phyloP scores from a whole-genome alignment of 768 basidiomycete species.

The Rhizopogon rudus region DNA sequence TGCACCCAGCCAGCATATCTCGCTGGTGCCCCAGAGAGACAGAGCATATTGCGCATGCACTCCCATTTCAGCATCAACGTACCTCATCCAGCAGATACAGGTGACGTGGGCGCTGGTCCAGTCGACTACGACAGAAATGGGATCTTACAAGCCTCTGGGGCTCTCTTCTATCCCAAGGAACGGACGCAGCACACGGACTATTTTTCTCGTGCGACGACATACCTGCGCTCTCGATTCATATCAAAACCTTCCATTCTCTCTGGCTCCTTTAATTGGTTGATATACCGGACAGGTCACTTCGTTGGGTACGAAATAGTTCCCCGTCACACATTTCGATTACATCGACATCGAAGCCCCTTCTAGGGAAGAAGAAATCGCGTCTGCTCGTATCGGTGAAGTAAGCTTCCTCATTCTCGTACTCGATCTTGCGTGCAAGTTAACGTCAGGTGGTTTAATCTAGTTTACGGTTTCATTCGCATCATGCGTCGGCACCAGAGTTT shows the following conservation, averaged over 20 bases:
- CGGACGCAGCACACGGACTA: constrained; percentile 14
- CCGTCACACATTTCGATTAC: constrained; percentile 60
- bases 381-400: constrained; percentile 74
- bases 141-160: constrained; percentile 81
- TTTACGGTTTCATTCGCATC: constrained; percentile 74
- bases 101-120: constrained; percentile 3
- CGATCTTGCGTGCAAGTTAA: constrained; percentile 4
- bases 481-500: constrained; percentile 72
- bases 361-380: constrained; percentile 32
- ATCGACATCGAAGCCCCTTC: constrained; percentile 69
- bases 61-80: too few species aligned
- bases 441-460: constrained; percentile 29
- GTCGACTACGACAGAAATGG: constrained; percentile 81
- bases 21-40: too few species aligned
- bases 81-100: too few species aligned
- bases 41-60: too few species aligned
- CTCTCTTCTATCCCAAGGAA: constrained; percentile 38
- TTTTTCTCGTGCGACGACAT: constrained; percentile 67
- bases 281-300: constrained; percentile 79
- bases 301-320: constrained; percentile 92
- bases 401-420: constrained; percentile 19
- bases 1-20: too few species aligned
- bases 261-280: constrained; percentile 80
- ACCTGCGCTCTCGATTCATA: constrained; percentile 89
- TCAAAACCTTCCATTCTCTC: constrained; percentile 86